Conservation (phyloP, 164 flowering plant species). For the Chimonanthus praecox region DNA sequence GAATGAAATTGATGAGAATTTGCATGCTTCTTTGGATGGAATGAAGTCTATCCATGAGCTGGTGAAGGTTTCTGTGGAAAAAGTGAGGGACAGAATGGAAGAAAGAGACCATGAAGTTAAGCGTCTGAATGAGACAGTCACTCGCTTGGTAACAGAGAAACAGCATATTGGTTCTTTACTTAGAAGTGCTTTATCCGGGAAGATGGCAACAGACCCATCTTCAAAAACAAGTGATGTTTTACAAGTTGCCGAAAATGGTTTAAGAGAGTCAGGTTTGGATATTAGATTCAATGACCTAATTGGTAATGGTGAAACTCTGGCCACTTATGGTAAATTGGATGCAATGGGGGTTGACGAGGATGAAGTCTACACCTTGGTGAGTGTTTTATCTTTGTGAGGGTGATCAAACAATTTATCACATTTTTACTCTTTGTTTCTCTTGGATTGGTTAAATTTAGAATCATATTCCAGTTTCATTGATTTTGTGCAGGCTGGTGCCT, state of each 20-base stretch:
- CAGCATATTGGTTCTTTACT: conserved; percentile 82
- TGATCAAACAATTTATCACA: not conserved
- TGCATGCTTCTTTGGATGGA: conserved; percentile 71
- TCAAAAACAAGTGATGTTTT: conserved; percentile 57
- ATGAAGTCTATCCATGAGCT: conserved; percentile 66
- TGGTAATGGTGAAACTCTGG: conserved; percentile 26
- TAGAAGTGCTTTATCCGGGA: conserved; percentile 75
- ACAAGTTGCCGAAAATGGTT: conserved; percentile 81
- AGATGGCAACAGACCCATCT: conserved; percentile 39
- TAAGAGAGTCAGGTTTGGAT: conserved; percentile 70
- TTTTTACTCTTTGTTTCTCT: not conserved
- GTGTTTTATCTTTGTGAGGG: conserved; percentile 4
- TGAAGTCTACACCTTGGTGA: conserved; percentile 77
- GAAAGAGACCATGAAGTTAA: conserved; percentile 47
- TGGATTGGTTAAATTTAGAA: not conserved
- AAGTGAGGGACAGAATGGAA: conserved; percentile 47
- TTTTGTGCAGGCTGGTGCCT: conserved; percentile 66
- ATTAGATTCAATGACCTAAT: conserved; percentile 42
- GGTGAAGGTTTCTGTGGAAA: conserved; percentile 37
- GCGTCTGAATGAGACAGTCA: conserved; percentile 57
- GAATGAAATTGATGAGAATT: conserved; percentile 75
- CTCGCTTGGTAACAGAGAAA: conserved; percentile 67
- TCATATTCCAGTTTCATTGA: not conserved
- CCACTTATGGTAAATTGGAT: conserved; percentile 24
- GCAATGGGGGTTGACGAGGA: conserved; percentile 40